Conservation (phyloP, 345 rosid genomes). For the Aethionema arabicum region DNA sequence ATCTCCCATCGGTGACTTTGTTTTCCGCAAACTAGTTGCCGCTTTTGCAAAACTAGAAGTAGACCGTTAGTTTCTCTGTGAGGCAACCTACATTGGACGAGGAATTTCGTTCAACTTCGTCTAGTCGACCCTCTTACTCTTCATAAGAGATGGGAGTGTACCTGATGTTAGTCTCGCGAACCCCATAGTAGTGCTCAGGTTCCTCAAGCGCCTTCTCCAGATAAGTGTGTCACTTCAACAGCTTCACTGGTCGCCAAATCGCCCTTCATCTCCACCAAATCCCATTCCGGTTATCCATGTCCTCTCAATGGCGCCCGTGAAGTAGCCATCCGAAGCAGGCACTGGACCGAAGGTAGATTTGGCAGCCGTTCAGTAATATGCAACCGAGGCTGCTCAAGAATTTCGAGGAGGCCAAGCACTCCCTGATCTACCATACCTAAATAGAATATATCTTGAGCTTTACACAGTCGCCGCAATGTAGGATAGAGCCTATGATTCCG, state of each 20-base stretch:
- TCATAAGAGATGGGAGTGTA: conserved; percentile 25
- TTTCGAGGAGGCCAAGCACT: conserved; percentile 49
- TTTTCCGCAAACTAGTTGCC: conserved; percentile 29
- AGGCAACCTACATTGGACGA: conserved; percentile 54
- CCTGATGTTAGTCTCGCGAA: conserved; percentile 37
- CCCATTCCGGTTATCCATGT: conserved; percentile 53
- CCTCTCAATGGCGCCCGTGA: conserved; percentile 46
- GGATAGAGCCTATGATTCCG: conserved; percentile 18
- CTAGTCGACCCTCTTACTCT: not conserved
- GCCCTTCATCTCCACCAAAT: conserved; percentile 38
- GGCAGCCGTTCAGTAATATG: conserved; percentile 55
- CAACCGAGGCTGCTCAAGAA: conserved; percentile 40
- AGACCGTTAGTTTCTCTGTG: conserved; percentile 31
- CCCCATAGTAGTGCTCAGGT: conserved; percentile 26
- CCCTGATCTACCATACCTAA: conserved; percentile 29
- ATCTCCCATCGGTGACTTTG: conserved; percentile 35
- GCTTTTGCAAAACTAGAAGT: conserved; percentile 36
- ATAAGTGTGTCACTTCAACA: conserved; percentile 35
- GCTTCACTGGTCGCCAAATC: conserved; percentile 39
- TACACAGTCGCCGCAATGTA: not conserved
- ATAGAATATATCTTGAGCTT: conserved; percentile 28
- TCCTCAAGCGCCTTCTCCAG: conserved; percentile 27
- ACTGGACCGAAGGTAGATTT: conserved; percentile 57
- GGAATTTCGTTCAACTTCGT: conserved; percentile 30
- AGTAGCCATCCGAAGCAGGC: conserved; percentile 27